Conservation (phyloP, 768 basidiomycete genomes). For the Termitomyces sp. region DNA sequence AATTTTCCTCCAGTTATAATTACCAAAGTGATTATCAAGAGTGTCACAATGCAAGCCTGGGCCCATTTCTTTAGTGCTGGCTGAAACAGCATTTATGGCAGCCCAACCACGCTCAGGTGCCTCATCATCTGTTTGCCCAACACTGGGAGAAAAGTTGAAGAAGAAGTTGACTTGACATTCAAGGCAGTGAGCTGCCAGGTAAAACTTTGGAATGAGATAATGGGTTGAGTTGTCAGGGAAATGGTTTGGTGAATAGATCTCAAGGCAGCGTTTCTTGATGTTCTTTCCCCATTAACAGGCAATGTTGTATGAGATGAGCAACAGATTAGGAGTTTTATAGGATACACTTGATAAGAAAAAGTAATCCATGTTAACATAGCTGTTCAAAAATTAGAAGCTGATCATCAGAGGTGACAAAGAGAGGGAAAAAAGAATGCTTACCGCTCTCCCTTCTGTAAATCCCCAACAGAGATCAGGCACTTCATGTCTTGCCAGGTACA, state of each 20-base stretch:
- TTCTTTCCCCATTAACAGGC: conserved; percentile 25
- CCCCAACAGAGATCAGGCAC: neutral
- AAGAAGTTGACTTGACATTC: conserved; percentile 21
- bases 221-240: neutral
- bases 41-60: conserved; percentile 21
- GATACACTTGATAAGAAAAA: conserved; percentile 20
- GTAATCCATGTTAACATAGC: conserved; percentile 22
- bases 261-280: conserved; percentile 9
- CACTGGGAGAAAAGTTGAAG: conserved; percentile 19
- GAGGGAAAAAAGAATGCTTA: neutral
- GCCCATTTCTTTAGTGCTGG: conserved; percentile 23
- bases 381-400: conserved; percentile 8
- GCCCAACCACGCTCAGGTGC: conserved; percentile 24
- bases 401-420: conserved; percentile 5
- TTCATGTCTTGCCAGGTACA: neutral
- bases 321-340: neutral
- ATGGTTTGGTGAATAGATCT: neutral
- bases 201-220: conserved; percentile 22
- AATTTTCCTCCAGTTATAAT: conserved; percentile 25
- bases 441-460: conserved; percentile 1
- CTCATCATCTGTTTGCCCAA: conserved; percentile 13
- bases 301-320: conserved; percentile 24
- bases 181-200: conserved; percentile 8
- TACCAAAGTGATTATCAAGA: conserved; percentile 20
- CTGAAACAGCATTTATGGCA: conserved; percentile 14